Conservation (phyloP, 345 rosid genomes). For the Bruguiera gymnorhiza region DNA sequence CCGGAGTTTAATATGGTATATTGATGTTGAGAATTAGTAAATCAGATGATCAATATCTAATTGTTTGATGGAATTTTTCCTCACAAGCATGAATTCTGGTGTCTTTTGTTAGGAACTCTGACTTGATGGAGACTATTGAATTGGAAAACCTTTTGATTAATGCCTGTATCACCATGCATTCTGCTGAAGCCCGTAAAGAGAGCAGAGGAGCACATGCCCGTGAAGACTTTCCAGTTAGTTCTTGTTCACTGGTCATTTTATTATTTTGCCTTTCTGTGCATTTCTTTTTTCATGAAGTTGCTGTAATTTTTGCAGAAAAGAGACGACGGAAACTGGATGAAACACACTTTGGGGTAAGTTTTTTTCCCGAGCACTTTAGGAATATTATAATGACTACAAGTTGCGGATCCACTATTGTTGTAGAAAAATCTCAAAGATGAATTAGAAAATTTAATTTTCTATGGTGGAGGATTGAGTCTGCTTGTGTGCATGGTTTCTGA, state of each 20-base stretch:
- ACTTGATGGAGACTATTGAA: slow-evolving; percentile 87
- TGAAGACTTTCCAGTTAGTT: slow-evolving; percentile 88
- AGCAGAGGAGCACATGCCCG: slow-evolving; percentile 99
- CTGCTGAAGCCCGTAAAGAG: slow-evolving; percentile 98
- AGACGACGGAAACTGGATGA: slow-evolving; percentile 95
- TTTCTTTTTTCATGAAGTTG: slow-evolving; percentile 13
- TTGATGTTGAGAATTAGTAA: neutral
- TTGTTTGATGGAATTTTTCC: neutral
- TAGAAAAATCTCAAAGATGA: neutral
- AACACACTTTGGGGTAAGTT: slow-evolving; percentile 87
- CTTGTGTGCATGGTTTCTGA: neutral
- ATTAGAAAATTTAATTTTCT: neutral
- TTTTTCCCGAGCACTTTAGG: neutral
- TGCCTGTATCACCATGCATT: slow-evolving; percentile 95
- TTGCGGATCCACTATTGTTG: neutral
- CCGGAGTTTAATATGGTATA: slow-evolving; percentile 83
- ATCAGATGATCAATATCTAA: neutral
- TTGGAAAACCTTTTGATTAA: slow-evolving; percentile 95
- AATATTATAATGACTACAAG: neutral
- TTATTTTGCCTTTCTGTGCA: neutral
- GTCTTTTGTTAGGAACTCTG: slow-evolving; percentile 71
- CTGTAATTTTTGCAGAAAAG: slow-evolving; percentile 67
- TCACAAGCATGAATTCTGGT: slow-evolving; percentile 15
- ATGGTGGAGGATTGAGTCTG: too few relatives aligned
- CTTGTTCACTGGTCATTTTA: neutral